Base-by-base conservation (phyloP, 441 rosid genomes). In the Flueggea neowawraea region DNA sequence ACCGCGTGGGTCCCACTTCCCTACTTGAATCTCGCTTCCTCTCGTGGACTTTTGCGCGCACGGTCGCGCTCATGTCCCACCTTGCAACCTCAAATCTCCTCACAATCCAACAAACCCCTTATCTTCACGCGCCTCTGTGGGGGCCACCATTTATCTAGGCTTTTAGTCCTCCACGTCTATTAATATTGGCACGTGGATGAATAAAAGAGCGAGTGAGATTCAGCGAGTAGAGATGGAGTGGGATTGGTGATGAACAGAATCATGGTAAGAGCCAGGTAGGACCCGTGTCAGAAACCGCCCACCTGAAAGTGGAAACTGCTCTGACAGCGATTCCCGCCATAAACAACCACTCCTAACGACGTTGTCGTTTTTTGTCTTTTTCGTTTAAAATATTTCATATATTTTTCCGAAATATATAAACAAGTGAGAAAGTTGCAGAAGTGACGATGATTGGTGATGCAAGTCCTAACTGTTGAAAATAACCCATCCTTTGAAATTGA, bases 11-110 rank as follows among this genome's bases (percentile, higher is more conserved):
- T 65, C 74, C 82, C 36, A 41, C 31, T 0, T 7, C 33, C 28
- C 50, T 67, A 73, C 78, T n/a, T 51, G 62, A 65, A 58, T 50
- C 16, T 47, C 41, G 6, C 39, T 45, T 11, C 55, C 52, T 60
- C 43, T 32, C 65, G 76, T 71, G 67, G 78, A 74, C 82, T 74
- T 74, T 74, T 68, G 63, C 14, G 73, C 57, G 61, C 78, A 71
- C 74, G 76, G 74, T 74, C 60, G 39, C 62, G 36, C 69, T 52
- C 22, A 57, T 69, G 62, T n/a, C 70, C 68, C 47, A 2, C 31
- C 9, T 22, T 22, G 4, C 48, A 0, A 55, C 50, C 63, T 11
- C 15, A 31, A 64, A 10, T 56, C 44, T 3, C 3, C 6, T 5
- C 16, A 4, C 7, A 6, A 6, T 22, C n/a, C n/a, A n/a, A n/a